A percentile compares a stretch with the other conserved stretches of the same genome.
phyloP scores from a whole-genome alignment of 1,139 yeast genomes.

The Debaryomyces robertsiae region DNA sequence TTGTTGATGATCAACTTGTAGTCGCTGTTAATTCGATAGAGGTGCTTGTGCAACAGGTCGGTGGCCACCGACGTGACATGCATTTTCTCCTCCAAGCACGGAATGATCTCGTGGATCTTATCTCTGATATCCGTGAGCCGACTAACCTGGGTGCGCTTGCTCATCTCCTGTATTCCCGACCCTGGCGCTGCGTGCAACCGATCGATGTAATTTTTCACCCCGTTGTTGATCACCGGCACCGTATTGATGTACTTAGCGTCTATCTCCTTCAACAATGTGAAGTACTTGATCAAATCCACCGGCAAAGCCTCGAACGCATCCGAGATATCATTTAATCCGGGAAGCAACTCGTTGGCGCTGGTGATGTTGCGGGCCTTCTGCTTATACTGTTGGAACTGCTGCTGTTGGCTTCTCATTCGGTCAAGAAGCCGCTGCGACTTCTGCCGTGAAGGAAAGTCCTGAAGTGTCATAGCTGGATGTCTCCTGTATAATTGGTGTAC shows the following conservation, averaged over 20 bases:
- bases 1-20: constrained; percentile 68
- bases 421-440: constrained; percentile 51
- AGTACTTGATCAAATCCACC: constrained; percentile 75
- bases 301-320: constrained; percentile 95
- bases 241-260: constrained; percentile 89
- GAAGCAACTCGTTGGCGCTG: constrained; percentile 55
- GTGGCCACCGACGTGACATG: constrained; percentile 93
- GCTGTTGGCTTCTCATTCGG: constrained; percentile 29
- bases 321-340: constrained; percentile 88
- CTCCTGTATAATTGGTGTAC: background rate
- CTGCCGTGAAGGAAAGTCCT: constrained; percentile 49
- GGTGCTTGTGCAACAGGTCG: constrained; percentile 71
- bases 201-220: constrained; percentile 58
- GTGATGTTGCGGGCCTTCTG: constrained; percentile 36
- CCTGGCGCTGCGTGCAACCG: constrained; percentile 31
- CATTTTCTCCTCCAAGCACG: constrained; percentile 95
- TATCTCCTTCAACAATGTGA: constrained; percentile 86
- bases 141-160: constrained; percentile 15
- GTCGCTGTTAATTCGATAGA: constrained; percentile 76
- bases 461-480: constrained; percentile 27
- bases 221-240: constrained; percentile 64
- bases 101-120: constrained; percentile 71
- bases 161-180: constrained; percentile 10
- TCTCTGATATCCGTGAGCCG: constrained; percentile 42
- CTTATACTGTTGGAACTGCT: constrained; percentile 38